These are phyloP conservation scores for Fomes fomentarius DNA, from an alignment of 1,284 basidiomycete genomes.

Conservation along the genomic window DNA sequence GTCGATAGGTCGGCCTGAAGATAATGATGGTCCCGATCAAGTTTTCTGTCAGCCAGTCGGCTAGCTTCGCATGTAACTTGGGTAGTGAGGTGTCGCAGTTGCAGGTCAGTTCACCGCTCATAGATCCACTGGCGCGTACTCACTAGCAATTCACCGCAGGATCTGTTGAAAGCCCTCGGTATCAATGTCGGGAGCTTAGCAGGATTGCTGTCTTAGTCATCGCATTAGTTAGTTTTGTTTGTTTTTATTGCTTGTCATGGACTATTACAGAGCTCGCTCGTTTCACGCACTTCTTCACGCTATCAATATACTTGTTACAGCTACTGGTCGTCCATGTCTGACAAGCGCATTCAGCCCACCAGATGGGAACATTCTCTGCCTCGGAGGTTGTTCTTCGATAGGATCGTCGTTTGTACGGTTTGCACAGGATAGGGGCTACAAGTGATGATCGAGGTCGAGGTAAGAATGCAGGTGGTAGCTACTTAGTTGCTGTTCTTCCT, in stretches of 20 bases:
- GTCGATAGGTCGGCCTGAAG: conserved; percentile 56
- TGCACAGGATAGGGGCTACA: no score
- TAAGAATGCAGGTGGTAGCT: no score
- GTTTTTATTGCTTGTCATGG: conserved; percentile 9
- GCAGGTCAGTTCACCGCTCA: conserved; percentile 32
- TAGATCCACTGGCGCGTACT: neutral
- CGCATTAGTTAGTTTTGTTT: conserved; percentile 1
- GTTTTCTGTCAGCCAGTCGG: conserved; percentile 67
- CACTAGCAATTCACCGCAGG: conserved; percentile 1
- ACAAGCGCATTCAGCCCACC: no score
- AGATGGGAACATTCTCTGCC: no score
- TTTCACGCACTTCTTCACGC: conserved; percentile 15
- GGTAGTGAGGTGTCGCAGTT: conserved; percentile 34
- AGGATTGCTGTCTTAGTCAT: conserved; percentile 3
- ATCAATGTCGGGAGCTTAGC: conserved; percentile 15
- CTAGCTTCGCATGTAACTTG: conserved; percentile 74
- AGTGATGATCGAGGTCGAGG: no score
- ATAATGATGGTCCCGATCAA: conserved; percentile 71
- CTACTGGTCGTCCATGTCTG: no score
- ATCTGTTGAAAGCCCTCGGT: conserved; percentile 16
- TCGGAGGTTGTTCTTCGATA: no score
- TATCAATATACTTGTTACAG: conserved; percentile 11
- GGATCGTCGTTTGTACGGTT: no score
- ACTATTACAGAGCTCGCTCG: conserved; percentile 17
- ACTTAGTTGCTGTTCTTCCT: no score